phyloP scores from a whole-genome alignment of 202 grass and related monocot genomes.

The Panicum virgatum region DNA sequence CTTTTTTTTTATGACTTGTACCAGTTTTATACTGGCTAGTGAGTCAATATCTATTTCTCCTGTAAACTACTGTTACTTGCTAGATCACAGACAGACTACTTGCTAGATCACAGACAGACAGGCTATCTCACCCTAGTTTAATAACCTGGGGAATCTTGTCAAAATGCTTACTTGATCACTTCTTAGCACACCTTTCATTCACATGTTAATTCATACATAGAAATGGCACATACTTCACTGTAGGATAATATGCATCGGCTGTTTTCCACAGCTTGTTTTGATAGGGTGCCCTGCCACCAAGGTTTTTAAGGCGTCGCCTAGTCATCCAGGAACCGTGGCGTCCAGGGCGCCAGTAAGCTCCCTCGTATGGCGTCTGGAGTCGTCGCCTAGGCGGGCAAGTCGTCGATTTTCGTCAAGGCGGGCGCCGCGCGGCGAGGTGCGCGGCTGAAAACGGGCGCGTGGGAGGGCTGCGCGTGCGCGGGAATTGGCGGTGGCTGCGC shows the following conservation, averaged over 20 bases:
- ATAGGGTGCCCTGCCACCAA: neutral
- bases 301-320: too few species aligned
- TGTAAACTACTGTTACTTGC: neutral
- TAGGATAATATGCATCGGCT: neutral
- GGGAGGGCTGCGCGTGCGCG: too few species aligned
- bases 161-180: slow-evolving; percentile 5
- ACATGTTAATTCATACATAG: neutral
- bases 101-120: neutral
- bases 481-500: too few species aligned
- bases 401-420: too few species aligned
- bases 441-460: too few species aligned
- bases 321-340: too few species aligned
- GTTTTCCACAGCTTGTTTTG: neutral
- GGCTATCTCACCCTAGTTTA: slow-evolving; percentile 8
- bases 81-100: neutral
- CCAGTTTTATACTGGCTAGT: neutral
- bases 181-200: neutral
- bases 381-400: too few species aligned
- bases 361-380: too few species aligned
- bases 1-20: neutral
- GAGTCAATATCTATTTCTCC: neutral
- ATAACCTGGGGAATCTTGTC: neutral
- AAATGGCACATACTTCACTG: neutral
- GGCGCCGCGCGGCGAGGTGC: too few species aligned
- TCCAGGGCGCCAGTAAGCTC: too few species aligned